Evolutionary conservation across 192 early-diverging fungal genomes (phyloP).

Genomic region (Funneliformis geosporum): DNA sequence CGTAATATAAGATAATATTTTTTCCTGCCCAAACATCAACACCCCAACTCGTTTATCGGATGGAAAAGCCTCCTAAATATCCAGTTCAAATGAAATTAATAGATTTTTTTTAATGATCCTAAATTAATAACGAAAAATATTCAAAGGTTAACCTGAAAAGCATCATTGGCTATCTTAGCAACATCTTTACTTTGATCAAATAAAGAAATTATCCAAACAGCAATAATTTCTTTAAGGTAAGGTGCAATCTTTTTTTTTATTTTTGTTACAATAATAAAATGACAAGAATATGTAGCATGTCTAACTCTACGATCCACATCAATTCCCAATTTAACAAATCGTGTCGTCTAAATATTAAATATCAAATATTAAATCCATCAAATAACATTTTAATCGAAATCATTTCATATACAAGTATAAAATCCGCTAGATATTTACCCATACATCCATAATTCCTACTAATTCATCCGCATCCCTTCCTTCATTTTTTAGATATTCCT

Average conservation of each 20-base stretch:
- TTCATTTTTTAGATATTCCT: conserved; percentile 57
- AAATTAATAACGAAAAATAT: neutral
- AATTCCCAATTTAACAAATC: conserved; percentile 64
- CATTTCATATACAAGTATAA: conserved; percentile 27
- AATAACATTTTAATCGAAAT: conserved; percentile 33
- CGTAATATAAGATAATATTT: conserved; percentile 68
- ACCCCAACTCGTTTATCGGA: conserved; percentile 73
- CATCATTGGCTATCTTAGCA: conserved; percentile 55
- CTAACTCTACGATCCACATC: conserved; percentile 89
- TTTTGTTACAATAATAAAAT: conserved; percentile 65
- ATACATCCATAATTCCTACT: conserved; percentile 41
- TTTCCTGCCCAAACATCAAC: conserved; percentile 73
- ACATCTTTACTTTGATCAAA: conserved; percentile 87
- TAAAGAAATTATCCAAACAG: conserved; percentile 77
- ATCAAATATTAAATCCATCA: conserved; percentile 35
- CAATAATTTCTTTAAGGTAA: conserved; percentile 78
- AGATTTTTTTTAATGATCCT: neutral
- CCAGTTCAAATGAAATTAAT: neutral
- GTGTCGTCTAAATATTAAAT: conserved; percentile 51
- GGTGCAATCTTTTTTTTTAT: conserved; percentile 77
- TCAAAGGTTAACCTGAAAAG: conserved; percentile 63
- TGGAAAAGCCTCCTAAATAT: conserved; percentile 73
- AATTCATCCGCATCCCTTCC: conserved; percentile 36
- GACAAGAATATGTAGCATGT: conserved; percentile 63
- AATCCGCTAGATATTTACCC: conserved; percentile 44